Evolutionary conservation across 139 green algal species (phyloP).

Genomic region (Micractinium sp.): DNA sequence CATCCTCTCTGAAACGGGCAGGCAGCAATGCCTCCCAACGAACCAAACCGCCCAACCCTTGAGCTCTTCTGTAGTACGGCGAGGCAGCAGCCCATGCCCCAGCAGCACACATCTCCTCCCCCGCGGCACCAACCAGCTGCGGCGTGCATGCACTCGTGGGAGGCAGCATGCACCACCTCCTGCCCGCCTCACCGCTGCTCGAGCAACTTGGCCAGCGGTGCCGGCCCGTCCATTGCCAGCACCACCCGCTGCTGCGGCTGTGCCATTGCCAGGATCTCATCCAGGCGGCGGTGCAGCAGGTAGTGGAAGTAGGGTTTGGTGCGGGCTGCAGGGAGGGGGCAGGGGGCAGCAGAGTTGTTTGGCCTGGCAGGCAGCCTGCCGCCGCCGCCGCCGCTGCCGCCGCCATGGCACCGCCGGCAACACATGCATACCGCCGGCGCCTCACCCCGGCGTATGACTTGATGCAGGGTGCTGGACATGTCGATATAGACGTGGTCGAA

Average conservation of each 20-base stretch:
- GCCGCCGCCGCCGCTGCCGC: neutral
- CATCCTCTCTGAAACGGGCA: too few species aligned
- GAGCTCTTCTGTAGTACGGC: too few species aligned
- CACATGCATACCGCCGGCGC: neutral
- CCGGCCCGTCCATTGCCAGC: conserved; percentile 83
- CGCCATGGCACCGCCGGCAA: neutral
- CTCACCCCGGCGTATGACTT: conserved; percentile 67
- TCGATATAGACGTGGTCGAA: conserved; percentile 86
- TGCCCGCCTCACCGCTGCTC: conserved; percentile 70
- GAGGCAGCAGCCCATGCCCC: too few species aligned
- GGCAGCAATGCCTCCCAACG: too few species aligned
- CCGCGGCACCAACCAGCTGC: too few species aligned
- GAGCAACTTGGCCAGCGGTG: conserved; percentile 89
- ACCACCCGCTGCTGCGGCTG: conserved; percentile 74
- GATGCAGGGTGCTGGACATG: conserved; percentile 76
- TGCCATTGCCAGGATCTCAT: conserved; percentile 61
- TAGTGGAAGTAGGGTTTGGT: conserved; percentile 68
- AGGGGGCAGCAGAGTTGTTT: neutral
- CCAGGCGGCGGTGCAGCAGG: conserved; percentile 67
- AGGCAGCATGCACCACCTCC: neutral
- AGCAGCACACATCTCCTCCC: too few species aligned
- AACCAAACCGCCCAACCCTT: too few species aligned
- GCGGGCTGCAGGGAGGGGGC: neutral
- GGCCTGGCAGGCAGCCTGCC: neutral
- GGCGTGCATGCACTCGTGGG: too few species aligned